Evolutionary conservation across 2,329 filamentous ascomycete genomes (phyloP), one percentile per base, ranked within the genome.

Genomic region (Aspergillus novoparasiticus): DNA sequence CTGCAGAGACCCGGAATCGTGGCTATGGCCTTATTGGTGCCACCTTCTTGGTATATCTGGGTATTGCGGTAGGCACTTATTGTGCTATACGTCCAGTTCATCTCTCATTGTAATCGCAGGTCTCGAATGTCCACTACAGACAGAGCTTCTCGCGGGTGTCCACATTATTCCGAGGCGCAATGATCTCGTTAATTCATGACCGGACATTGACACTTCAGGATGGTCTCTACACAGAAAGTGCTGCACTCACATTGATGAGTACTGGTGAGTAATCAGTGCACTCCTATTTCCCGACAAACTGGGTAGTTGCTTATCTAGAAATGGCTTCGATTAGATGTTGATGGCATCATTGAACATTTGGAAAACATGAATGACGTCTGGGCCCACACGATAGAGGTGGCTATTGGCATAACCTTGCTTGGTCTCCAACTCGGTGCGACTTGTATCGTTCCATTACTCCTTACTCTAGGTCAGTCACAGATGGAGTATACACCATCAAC

Each of bases 11-110:
- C 55, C 46, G 63, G 60, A 26, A 59, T 48, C 68, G 69, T 51
- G 78, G 76, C 0, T 74, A 74, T 55, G 78, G 73, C 3, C 68
- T 81, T 6, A 73, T 79, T 48, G 77, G 70, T 19, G 78, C 78
- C 5, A 76, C 75, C 51, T 68, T 68, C 10, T 61, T 80, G 4
- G 70, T 79, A 2, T 81, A 81, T 58, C 36, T 76, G 26, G 77
- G 76, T 1, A 75, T 79, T 34, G 77, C 76, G 16, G 74, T 80
- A 30, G 30, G 57, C 41, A 14, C n/a, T 11, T 41, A 9, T 19
- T 41, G 36, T 41, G 36, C 36, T 41, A 41, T 53, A 39, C 12
- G 26, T 26, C 48, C 28, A 46, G 30, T 23, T 26, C 26, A 6
- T 48, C 39, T 8, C 19, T 45, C 23, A 30, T 23, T 48, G 10